Evolutionary conservation across 2,329 filamentous ascomycete species (phyloP), one percentile per base, ranked within the genome.

Genomic region (Phoma sp.): DNA sequence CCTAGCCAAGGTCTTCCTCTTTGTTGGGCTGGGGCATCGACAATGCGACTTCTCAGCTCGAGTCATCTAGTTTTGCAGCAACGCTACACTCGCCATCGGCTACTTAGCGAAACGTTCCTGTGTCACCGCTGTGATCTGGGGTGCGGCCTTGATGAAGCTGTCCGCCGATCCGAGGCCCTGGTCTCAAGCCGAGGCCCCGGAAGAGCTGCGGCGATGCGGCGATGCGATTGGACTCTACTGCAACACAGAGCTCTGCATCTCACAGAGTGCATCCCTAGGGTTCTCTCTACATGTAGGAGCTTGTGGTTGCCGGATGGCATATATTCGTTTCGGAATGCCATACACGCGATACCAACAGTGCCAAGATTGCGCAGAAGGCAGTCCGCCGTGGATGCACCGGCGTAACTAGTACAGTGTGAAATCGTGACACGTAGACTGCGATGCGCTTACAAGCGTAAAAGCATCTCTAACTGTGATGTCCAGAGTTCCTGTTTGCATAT

Each of bases 181-280:
- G 38, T 44, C 25, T 24, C 24, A 41, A 40, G 52, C 55, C 44
- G 50, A 51, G 55, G 44, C 46, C 38, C 65, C 65, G 65, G 65
- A 55, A 54, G 62, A 67, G 64, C 57, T 61, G 65, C 64, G 65
- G 65, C 59, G 61, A 64, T 67, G 53, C 60, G 52, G 43, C 43
- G 38, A 39, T 55, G 58, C 59, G 56, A 68, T 68, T 68, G 64
- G 65, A 44, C 45, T 55, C 29, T n/a, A 44, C 9, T 36, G 52
- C 33, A 35, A 57, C 33, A 51, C 48, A 51, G 43, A 38, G 52
- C 41, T 51, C 36, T 51, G 41, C 46, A 43, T 41, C 37, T 47
- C 6, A 38, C 9, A n/a, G 25, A n/a, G 19, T 32, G 24, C 36
- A 33, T 21, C 12, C 12, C 29, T 4, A 31, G 5, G 29, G 29